Conservation (phyloP, 768 basidiomycete genomes). For the Flagelloscypha sp. region DNA sequence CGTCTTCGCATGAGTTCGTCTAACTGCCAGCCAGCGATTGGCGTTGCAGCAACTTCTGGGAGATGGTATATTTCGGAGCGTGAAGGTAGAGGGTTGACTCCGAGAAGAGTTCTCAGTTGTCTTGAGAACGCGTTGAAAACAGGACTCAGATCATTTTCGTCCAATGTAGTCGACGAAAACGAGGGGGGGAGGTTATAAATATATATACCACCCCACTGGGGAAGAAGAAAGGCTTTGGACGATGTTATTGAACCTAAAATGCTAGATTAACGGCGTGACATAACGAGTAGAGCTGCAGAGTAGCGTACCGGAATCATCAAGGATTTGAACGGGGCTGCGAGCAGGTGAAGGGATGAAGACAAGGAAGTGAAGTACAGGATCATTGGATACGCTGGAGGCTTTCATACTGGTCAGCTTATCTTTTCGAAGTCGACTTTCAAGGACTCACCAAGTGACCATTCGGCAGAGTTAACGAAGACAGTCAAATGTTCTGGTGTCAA, state of each 20-base stretch:
- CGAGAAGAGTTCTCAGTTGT: conserved; percentile 77
- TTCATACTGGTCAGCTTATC: neutral
- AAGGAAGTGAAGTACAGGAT: conserved; percentile 90
- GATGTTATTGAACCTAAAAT: conserved; percentile 36
- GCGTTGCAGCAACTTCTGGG: conserved; percentile 11
- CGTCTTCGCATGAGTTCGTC: conserved; percentile 70
- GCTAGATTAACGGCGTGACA: conserved; percentile 1
- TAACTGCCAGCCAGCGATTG: conserved; percentile 69
- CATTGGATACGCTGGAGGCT: conserved; percentile 91
- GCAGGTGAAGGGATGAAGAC: conserved; percentile 71
- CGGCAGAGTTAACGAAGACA: conserved; percentile 91
- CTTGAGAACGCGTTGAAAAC: conserved; percentile 57
- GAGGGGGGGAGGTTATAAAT: conserved; percentile 51
- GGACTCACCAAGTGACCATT: conserved; percentile 82
- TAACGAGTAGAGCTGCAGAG: neutral
- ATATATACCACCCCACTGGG: conserved; percentile 90
- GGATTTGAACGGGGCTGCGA: conserved; percentile 65
- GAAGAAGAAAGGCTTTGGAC: conserved; percentile 74
- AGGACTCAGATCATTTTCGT: conserved; percentile 34
- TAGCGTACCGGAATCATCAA: conserved; percentile 41
- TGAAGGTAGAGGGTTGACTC: conserved; percentile 55
- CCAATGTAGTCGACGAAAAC: conserved; percentile 14
- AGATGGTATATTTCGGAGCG: conserved; percentile 24
- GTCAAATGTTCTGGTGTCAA: conserved; percentile 79
- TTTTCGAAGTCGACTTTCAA: neutral